phyloP scores from a whole-genome alignment of 2,329 filamentous ascomycete genomes.

The Aspergillus nomiae region DNA sequence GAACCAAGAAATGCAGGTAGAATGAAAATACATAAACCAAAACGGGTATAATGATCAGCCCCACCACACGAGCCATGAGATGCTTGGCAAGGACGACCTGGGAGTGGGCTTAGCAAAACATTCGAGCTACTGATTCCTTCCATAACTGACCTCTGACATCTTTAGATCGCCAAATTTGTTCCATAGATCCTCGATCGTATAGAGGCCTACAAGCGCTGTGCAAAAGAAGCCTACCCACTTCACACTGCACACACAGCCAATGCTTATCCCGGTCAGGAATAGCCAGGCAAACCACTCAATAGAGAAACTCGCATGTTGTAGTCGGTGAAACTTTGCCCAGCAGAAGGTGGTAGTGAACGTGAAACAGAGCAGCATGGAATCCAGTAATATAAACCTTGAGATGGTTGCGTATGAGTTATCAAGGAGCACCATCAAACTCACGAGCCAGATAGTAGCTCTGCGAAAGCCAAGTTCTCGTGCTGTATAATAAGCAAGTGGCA shows the following conservation, averaged over 20 bases:
- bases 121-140: background rate
- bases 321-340: conserved; percentile 94
- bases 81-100: conserved; percentile 72
- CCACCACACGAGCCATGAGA: conserved; percentile 75
- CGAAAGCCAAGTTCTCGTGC: conserved; percentile 86
- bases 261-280: conserved; percentile 88
- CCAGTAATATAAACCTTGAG: conserved; percentile 94
- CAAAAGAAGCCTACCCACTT: conserved; percentile 98
- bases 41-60: conserved; percentile 84
- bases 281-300: conserved; percentile 94
- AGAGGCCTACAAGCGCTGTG: conserved; percentile 90
- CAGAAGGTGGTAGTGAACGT: conserved; percentile 97
- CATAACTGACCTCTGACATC: conserved; percentile 72
- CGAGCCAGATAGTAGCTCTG: conserved; percentile 86
- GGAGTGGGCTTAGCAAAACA: conserved; percentile 33
- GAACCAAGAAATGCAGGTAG: conserved; percentile 88
- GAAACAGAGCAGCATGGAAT: conserved; percentile 98
- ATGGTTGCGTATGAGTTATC: conserved; percentile 99
- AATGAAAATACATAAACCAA: conserved; percentile 96
- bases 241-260: conserved; percentile 97
- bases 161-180: conserved; percentile 93
- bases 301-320: conserved; percentile 83
- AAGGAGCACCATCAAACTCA: conserved; percentile 95
- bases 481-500: conserved; percentile 94
- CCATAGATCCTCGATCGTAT: conserved; percentile 96